Evolutionary conservation across 1,284 basidiomycete genomes (phyloP).

Genomic region (Sporisorium scitamineum): DNA sequence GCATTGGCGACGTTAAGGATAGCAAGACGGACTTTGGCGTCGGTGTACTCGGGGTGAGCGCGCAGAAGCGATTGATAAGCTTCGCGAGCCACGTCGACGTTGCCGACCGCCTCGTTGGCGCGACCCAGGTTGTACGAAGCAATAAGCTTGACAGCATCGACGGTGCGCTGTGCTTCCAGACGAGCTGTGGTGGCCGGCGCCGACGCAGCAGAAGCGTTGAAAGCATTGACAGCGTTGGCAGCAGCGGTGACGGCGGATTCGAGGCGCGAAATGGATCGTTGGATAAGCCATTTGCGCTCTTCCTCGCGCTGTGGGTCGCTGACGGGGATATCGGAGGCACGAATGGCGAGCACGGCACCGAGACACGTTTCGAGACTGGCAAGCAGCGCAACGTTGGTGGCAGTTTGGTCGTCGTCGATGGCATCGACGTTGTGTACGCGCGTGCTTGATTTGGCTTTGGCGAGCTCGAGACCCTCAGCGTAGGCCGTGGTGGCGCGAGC

Average conservation of each 20-base stretch:
- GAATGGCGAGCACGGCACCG: slow-evolving; percentile 56
- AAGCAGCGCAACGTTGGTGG: slow-evolving; percentile 30
- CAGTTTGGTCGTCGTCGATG: slow-evolving; percentile 31
- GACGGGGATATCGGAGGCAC: slow-evolving; percentile 41
- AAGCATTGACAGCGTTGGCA: slow-evolving; percentile 33
- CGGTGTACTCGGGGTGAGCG: slow-evolving; percentile 67
- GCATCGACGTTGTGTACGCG: slow-evolving; percentile 6
- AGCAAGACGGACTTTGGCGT: slow-evolving; percentile 67
- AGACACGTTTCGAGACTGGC: slow-evolving; percentile 54
- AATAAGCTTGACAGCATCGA: slow-evolving; percentile 58
- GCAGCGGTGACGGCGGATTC: slow-evolving; percentile 45
- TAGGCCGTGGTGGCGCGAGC: slow-evolving; percentile 49
- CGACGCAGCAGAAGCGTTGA: slow-evolving; percentile 24
- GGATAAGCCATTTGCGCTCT: slow-evolving; percentile 45
- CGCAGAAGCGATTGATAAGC: slow-evolving; percentile 62
- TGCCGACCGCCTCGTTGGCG: slow-evolving; percentile 55
- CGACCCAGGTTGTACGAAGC: slow-evolving; percentile 67
- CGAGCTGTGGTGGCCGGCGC: slow-evolving; percentile 33
- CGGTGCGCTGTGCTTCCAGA: slow-evolving; percentile 37
- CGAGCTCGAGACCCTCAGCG: slow-evolving; percentile 46
- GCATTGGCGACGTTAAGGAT: slow-evolving; percentile 55
- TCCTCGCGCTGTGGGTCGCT: slow-evolving; percentile 38
- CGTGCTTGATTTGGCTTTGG: slow-evolving; percentile 16
- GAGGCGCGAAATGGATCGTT: slow-evolving; percentile 47
- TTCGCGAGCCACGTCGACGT: slow-evolving; percentile 55